Base-by-base conservation (phyloP, 164 flowering plant genomes). In the Vitis riparia region DNA sequence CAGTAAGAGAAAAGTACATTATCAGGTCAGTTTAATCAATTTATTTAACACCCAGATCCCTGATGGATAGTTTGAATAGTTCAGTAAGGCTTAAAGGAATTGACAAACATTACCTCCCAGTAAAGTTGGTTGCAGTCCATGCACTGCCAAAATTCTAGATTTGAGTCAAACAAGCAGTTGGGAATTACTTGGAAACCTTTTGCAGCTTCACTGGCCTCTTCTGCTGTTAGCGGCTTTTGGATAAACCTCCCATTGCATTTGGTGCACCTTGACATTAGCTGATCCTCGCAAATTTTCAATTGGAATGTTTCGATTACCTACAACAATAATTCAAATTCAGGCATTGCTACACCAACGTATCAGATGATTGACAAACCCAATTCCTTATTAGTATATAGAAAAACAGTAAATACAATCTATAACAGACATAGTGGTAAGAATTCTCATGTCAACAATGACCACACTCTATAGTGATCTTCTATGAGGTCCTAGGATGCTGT, bases 101-200 rank as follows among this genome's bases (percentile, higher is more conserved):
- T 58, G 16, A 47, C 10, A 23, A 48, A 49, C 11, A 10, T 29
- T 86, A 95, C 99, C 97, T 95, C 99, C 99, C 98, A 95, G 69
- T 93, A 95, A 37, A 93, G 90, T 75, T 95, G 97, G 70, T 77
- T 75, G 82, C 99, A 93, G 59, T 91, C 93, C 80, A 73, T 87
- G 85, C 98, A 93, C 75, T 93, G 93, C 99, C 99, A 95, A 69
- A 95, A 91, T 82, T 93, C 94, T 53, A 93, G 47, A 79, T 93
- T 88, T 76, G 78, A 81, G 79, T 91, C 65, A 68, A 89, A 91
- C 75, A 93, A 78, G 78, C 99, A 95, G 47, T 76, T 69, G 3
- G 98, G 99, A 70, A 95, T 95, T 83, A 80, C 80, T 82, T 95
- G 99, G 75, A 95, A 91, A 59, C 98, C 98, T 75, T 91, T 89